A percentile compares a stretch with the other conserved stretches of the same genome.
These are phyloP conservation scores for Candida tetrigidarum DNA, from an alignment of 1,139 yeast species.

Conservation along the genomic window DNA sequence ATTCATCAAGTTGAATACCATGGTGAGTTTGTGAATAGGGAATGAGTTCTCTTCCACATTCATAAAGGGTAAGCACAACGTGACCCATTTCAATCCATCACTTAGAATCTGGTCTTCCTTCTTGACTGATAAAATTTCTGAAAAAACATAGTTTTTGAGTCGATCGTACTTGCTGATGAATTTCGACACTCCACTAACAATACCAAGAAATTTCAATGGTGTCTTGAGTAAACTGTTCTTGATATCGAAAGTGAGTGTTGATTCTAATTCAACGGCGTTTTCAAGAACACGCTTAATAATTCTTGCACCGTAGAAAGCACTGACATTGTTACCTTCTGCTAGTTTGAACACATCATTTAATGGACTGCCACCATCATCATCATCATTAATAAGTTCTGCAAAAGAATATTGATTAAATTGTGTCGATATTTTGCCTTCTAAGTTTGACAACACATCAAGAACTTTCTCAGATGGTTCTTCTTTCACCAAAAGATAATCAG, in stretches of 20 bases:
- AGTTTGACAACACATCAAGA: constrained; percentile 3
- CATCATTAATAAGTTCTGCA: constrained; percentile 4
- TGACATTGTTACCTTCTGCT: constrained; percentile 10
- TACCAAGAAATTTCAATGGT: constrained; percentile 41
- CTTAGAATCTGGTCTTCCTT: constrained; percentile 38
- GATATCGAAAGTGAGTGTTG: constrained; percentile 30
- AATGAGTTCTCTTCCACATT: constrained; percentile 30
- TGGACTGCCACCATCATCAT: constrained; percentile 5
- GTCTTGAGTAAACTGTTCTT: constrained; percentile 34
- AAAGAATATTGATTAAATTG: not conserved
- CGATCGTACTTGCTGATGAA: constrained; percentile 49
- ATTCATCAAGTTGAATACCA: constrained; percentile 57
- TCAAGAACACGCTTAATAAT: constrained; percentile 26
- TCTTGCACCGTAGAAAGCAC: constrained; percentile 31
- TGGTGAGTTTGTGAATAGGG: constrained; percentile 60
- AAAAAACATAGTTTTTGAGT: constrained; percentile 62
- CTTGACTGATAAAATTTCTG: constrained; percentile 64
- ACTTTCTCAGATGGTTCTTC: constrained; percentile 8
- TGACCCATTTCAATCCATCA: constrained; percentile 50
- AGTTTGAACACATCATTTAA: not conserved
- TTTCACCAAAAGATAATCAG: constrained; percentile 28
- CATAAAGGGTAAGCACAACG: constrained; percentile 55
- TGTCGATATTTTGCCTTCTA: not conserved
- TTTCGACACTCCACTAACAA: constrained; percentile 41
- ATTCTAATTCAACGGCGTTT: constrained; percentile 31